Conservation (phyloP, 2,329 filamentous ascomycete species). For the Sporothrix schenckii region DNA sequence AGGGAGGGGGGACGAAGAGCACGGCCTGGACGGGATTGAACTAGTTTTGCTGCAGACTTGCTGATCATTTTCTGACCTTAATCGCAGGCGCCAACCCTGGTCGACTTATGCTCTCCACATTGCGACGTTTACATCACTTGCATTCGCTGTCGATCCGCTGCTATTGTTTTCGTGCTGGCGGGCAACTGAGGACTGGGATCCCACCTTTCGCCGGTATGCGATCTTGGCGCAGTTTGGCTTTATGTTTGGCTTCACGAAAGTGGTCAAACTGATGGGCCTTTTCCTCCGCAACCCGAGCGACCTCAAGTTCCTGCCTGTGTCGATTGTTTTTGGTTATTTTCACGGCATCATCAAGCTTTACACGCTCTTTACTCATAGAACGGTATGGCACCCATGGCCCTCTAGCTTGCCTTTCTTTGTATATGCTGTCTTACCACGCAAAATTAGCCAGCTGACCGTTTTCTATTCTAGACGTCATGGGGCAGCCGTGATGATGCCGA, state of each 20-base stretch:
- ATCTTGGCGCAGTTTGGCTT: slow-evolving; percentile 68
- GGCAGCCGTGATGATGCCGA: slow-evolving; percentile 92
- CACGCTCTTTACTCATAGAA: slow-evolving; percentile 77
- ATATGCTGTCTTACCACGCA: too few relatives aligned
- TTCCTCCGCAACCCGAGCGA: slow-evolving; percentile 84
- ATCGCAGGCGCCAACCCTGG: slow-evolving; percentile 80
- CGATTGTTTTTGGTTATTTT: slow-evolving; percentile 87
- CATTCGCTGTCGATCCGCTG: slow-evolving; percentile 75
- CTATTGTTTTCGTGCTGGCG: slow-evolving; percentile 70
- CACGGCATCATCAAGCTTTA: slow-evolving; percentile 92
- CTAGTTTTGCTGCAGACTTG: neutral
- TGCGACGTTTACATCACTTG: slow-evolving; percentile 88
- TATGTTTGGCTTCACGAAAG: slow-evolving; percentile 83
- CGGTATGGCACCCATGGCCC: slow-evolving; percentile 54
- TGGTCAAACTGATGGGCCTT: slow-evolving; percentile 85
- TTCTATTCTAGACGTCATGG: slow-evolving; percentile 76
- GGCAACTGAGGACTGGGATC: slow-evolving; percentile 65
- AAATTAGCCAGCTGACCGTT: slow-evolving; percentile 16
- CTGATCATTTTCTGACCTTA: slow-evolving; percentile 7
- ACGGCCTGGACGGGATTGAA: neutral
- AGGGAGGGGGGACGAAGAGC: neutral
- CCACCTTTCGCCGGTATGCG: slow-evolving; percentile 55
- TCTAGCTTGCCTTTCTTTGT: neutral
- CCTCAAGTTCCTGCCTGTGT: slow-evolving; percentile 77
- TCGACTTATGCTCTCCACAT: slow-evolving; percentile 91